A percentile compares a stretch with the other conserved stretches of the same genome.
phyloP scores from a whole-genome alignment of 2,329 filamentous ascomycete species.

The Lasiodiplodia citricola region DNA sequence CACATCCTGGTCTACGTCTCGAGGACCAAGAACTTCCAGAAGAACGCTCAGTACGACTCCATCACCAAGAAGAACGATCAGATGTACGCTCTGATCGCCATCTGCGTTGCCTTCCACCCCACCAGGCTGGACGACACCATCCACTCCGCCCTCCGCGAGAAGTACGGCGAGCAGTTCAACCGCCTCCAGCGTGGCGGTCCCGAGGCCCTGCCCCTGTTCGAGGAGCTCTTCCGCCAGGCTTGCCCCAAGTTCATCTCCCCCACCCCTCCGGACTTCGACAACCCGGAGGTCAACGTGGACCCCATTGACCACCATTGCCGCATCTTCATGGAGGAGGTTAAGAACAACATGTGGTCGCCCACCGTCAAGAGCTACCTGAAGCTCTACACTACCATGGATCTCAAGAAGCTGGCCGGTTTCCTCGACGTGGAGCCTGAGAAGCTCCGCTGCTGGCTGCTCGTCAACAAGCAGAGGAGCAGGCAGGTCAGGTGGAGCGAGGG shows the following conservation, averaged over 20 bases:
- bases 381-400: conserved; percentile 98
- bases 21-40: conserved; percentile 99
- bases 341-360: conserved; percentile 98
- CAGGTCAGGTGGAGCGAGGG: conserved; percentile 94
- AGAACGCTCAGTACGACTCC: conserved; percentile 96
- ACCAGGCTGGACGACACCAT: conserved; percentile 98
- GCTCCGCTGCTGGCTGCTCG: conserved; percentile 88
- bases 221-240: conserved; percentile 96
- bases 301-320: conserved; percentile 95
- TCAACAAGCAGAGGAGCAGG: conserved; percentile 98
- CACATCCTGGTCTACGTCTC: conserved; percentile 99
- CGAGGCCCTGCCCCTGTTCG: conserved; percentile 93
- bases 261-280: conserved; percentile 95
- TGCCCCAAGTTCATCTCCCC: conserved; percentile 99
- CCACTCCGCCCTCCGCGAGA: conserved; percentile 95
- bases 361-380: conserved; percentile 98
- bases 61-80: conserved; percentile 99
- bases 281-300: conserved; percentile 93
- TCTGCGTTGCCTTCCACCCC: conserved; percentile 97
- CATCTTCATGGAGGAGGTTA: conserved; percentile 99
- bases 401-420: conserved; percentile 97
- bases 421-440: conserved; percentile 96
- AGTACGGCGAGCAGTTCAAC: conserved; percentile 98
- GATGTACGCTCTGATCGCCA: conserved; percentile 98
- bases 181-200: conserved; percentile 96